Conservation (phyloP, 345 rosid species). For the Gossypioides kirkii region DNA sequence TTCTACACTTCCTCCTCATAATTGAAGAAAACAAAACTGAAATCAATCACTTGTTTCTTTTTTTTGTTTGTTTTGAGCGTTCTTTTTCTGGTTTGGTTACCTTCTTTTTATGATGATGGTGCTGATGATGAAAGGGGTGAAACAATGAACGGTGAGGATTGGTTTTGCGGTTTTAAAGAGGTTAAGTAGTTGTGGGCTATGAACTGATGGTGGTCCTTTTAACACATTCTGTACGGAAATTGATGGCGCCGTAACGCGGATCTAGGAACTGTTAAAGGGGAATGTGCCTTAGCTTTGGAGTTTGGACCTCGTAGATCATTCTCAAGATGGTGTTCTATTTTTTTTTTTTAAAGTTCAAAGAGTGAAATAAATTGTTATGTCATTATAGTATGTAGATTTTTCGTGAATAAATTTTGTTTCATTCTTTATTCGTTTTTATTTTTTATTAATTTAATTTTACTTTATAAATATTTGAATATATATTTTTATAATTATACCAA, state of each 20-base stretch:
- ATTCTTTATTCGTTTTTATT: too few species aligned
- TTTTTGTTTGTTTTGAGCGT: neutral
- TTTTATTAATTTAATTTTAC: too few species aligned
- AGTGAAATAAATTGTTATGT: too few species aligned
- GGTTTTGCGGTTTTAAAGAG: slow-evolving; percentile 12
- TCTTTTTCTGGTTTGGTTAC: slow-evolving; percentile 2
- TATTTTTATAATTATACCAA: too few species aligned
- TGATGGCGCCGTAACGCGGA: slow-evolving; percentile 33
- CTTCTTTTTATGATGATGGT: slow-evolving; percentile 5
- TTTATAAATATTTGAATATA: too few species aligned
- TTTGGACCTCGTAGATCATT: too few species aligned
- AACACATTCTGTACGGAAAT: neutral
- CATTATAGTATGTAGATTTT: too few species aligned
- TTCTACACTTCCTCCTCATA: slow-evolving; percentile 42
- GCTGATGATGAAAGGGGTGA: slow-evolving; percentile 7
- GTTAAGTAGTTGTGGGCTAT: neutral
- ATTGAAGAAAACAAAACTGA: too few species aligned
- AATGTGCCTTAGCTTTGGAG: slow-evolving; percentile 5
- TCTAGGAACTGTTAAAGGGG: slow-evolving; percentile 5
- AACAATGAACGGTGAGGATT: slow-evolving; percentile 37
- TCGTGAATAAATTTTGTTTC: too few species aligned
- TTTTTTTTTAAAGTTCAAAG: too few species aligned
- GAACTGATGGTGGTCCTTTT: slow-evolving; percentile 37
- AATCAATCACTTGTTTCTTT: neutral
- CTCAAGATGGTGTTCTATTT: too few species aligned